Evolutionary conservation across 768 basidiomycete genomes (phyloP), one percentile per base, ranked within the genome.

Genomic region (Lactarius sanguifluus): DNA sequence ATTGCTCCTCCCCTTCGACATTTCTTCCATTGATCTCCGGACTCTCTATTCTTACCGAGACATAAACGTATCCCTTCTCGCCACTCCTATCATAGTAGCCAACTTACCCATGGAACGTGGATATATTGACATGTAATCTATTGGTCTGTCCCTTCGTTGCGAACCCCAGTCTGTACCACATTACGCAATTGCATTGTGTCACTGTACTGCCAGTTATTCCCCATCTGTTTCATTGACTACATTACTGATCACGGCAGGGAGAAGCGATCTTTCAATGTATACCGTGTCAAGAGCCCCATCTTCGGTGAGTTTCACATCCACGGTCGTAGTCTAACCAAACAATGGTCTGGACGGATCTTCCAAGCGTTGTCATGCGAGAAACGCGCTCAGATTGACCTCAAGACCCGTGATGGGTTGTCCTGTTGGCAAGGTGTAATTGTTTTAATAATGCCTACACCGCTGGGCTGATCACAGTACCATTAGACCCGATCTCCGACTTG

Each of bases 401-500:
- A 88, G 88, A 65, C 91, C 90, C 0, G 81, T 74, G 20, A 84
- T 79, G 8, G 82, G 85, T 75, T 91, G 87, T 4, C 90, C 89
- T 89, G 68, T 32, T 43, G 15, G 7, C 18, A 23, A 30, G 41
- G 23, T 56, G 10, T 9, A 20, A 38, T 47, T n/a, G 5, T 34
- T 43, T 56, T 38, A 28, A 34, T 36, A 6, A 55, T 25, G 12
- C 6, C 50, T 6, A 52, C 50, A 20, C 40, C 3, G 10, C 23
- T 28, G 8, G 25, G 40, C 28, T 32, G 5, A 23, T 23, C 7
- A 15, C 70, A 80, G 28, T 71, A 88, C 91, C 90, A 74, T 91
- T 88, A 1, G 87, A 86, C 72, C 83, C 86, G 30, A 90, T 77
- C 69, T 89, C 86, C 3, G 85, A 86, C 64, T 85, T 87, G 23